These are phyloP conservation scores for Scenedesmus sp. DNA, from an alignment of 163 green algal genomes.

Conservation along the genomic window DNA sequence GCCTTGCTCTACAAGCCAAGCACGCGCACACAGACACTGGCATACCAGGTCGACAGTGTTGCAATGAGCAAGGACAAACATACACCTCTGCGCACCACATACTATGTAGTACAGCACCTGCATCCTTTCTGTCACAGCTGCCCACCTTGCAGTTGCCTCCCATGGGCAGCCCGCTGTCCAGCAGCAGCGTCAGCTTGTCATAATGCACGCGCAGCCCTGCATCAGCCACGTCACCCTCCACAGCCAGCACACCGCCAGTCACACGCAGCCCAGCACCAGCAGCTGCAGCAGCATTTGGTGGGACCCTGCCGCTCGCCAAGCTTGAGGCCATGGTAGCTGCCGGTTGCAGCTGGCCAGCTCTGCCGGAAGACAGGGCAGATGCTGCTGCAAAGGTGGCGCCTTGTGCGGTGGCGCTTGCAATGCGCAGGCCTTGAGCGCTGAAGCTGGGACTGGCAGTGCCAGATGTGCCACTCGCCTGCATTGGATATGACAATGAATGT, in stretches of 20 bases:
- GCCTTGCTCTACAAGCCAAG: too few species aligned
- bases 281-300: slow-evolving; percentile 1
- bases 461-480: not conserved
- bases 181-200: slow-evolving; percentile 55
- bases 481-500: not conserved
- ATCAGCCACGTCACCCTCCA: not conserved
- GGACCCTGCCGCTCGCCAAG: not conserved
- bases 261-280: not conserved
- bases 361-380: not conserved
- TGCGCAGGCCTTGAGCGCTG: not conserved
- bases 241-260: slow-evolving; percentile 10
- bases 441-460: not conserved
- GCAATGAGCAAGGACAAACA: too few species aligned
- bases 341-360: not conserved
- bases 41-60: too few species aligned
- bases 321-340: not conserved
- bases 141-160: slow-evolving; percentile 78
- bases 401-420: not conserved
- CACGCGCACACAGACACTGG: too few species aligned
- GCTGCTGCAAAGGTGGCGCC: not conserved
- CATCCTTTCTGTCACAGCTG: too few species aligned
- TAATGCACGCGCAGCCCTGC: slow-evolving; percentile 57
- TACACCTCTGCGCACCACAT: too few species aligned
- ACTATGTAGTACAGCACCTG: too few species aligned
- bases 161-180: slow-evolving; percentile 72